Evolutionary conservation across 441 rosid species (phyloP), one percentile per base, ranked within the genome.

Genomic region (Brassica balearica): DNA sequence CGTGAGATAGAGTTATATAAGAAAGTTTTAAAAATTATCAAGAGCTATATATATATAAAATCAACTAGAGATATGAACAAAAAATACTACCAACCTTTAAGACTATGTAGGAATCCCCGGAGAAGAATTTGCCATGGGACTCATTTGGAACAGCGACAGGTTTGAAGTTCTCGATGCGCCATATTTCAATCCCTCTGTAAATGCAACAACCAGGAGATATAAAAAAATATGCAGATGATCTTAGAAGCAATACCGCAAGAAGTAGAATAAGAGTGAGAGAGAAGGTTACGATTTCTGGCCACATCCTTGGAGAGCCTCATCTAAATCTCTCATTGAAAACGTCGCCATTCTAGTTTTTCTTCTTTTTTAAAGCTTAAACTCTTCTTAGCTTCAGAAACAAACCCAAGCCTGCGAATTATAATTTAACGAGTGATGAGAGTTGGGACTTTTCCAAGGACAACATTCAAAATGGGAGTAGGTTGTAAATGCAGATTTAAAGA

Each of bases 201-300:
- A 61, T 69, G 15, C 84, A 90, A 71, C 84, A 83, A 86, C 82
- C 83, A 86, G 83, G 66, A 15, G 43, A 65, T 19, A 36, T 32
- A 29, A 68, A 0, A 68, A 0, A 55, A 53, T 53, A 14, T 68
- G 3, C 8, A 78, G 68, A 76, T 74, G 73, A 58, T 65, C 55
- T 60, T 8, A 9, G 8, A 67, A 70, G 60, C 32, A 23, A 63
- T 10, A 71, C 11, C 5, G 51, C 19, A 48, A 62, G 20, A 27
- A 61, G 8, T 19, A 10, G 0, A 1, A 23, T 38, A 43, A 11
- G 63, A 60, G 64, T 38, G 75, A 69, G 62, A 11, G 14, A 4
- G 73, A 85, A 92, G 89, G 88, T 89, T 94, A 94, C 98, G 89
- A 88, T 80, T 92, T 93, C 80, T 91, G 98, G 82, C 99, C 99